Base-by-base conservation (phyloP, 1,139 yeast genomes). In the Blastobotrys buckinghamii region DNA sequence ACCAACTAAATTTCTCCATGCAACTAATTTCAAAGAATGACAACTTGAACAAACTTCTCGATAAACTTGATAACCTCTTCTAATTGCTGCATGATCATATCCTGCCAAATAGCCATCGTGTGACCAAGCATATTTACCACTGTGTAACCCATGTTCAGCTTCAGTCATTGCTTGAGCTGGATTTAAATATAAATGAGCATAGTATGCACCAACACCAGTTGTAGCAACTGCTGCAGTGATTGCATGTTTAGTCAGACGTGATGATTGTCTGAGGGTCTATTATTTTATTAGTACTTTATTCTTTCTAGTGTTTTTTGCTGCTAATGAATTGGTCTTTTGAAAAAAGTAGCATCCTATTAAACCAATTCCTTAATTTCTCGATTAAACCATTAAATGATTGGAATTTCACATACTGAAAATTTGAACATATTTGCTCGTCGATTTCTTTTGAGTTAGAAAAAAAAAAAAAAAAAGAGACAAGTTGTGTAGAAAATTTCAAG, bases 1-100 rank as follows among this genome's bases (percentile, higher is more conserved):
- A 70, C 95, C 98, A 60, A 94, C 97, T 64, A 92, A 75, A 65
- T 90, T 86, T 81, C 98, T 88, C 99, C 99, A 92, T 47, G 97
- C 96, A 61, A 94, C 86, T 76, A 96, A 84, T 68, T 89, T 92
- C 64, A 92, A 76, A 27, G 98, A 90, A 74, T 92, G 99, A 74
- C 99, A 92, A 53, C 97, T 92, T 53, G 98, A 95, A 78, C 99
- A 92, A 53, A 92, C 98, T 73, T 92, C 99, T 72, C 89, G 85
- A 79, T 92, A 92, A 54, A 92, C 99, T 72, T 89, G 97, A 82
- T 84, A 92, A 61, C 99, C 99, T 79, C 99, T 89, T 78, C 99
- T 87, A 65, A 92, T 87, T 47, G 96, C 84, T 53, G 89, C 90
- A 71, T 92, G 99, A 76, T 92, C 98, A 62, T 89, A 94, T 49